Evolutionary conservation across 2,329 filamentous ascomycete species (phyloP).

Genomic region (Penicillium sp.): DNA sequence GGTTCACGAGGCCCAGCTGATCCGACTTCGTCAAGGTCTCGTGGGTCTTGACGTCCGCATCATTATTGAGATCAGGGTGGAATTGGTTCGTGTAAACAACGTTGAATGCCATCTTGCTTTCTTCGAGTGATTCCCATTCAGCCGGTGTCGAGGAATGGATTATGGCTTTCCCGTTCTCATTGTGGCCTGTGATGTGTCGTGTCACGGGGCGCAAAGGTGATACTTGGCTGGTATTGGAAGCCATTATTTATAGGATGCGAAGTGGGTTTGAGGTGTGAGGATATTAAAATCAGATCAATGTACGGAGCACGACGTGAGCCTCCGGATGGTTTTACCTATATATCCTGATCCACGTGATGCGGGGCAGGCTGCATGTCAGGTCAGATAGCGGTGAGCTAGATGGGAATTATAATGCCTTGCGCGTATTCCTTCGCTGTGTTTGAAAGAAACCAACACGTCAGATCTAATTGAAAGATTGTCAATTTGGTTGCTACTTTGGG

Average conservation of each 20-base stretch:
- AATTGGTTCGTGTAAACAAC: slow-evolving; percentile 43
- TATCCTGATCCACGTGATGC: neutral
- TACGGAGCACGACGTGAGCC: too few relatives aligned
- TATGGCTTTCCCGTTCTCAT: slow-evolving; percentile 37
- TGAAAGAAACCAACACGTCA: neutral
- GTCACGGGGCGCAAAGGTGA: slow-evolving; percentile 31
- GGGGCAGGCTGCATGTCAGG: neutral
- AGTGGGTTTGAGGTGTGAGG: neutral
- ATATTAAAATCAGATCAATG: neutral
- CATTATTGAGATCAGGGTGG: slow-evolving; percentile 37
- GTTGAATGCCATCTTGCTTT: slow-evolving; percentile 39
- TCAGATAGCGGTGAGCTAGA: neutral
- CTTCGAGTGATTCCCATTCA: slow-evolving; percentile 31
- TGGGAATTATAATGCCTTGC: neutral
- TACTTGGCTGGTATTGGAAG: slow-evolving; percentile 24
- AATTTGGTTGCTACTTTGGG: neutral
- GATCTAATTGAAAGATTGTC: neutral
- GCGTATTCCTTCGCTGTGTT: neutral
- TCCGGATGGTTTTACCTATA: neutral
- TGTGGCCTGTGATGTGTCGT: slow-evolving; percentile 43
- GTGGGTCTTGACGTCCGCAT: slow-evolving; percentile 38
- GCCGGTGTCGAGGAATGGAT: slow-evolving; percentile 34
- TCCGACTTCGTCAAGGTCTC: slow-evolving; percentile 27
- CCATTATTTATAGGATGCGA: slow-evolving; percentile 11
- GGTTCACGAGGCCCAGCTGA: slow-evolving; percentile 40